Evolutionary conservation across 441 rosid genomes (phyloP).

Genomic region (Populus hybrid): DNA sequence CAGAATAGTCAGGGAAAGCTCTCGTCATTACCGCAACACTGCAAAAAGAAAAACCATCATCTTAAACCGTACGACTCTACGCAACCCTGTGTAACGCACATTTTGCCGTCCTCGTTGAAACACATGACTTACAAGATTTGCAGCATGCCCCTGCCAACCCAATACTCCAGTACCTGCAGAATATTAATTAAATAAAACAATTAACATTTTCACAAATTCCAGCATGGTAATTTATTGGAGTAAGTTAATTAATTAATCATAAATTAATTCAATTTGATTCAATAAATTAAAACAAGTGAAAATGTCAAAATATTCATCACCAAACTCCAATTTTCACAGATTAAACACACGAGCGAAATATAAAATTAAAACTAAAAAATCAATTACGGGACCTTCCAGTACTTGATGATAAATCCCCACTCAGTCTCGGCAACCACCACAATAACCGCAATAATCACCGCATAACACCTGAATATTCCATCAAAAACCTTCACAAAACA

Average conservation of each 20-base stretch:
- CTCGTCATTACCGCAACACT: conserved; percentile 98
- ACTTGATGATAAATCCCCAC: conserved; percentile 72
- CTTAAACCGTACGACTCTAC: neutral
- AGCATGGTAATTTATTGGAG: neutral
- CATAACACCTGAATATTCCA: conserved; percentile 91
- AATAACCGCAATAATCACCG: conserved; percentile 61
- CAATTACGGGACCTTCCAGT: conserved; percentile 53
- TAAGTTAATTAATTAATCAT: too few species aligned
- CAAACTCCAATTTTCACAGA: neutral
- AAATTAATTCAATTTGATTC: neutral
- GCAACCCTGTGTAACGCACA: neutral
- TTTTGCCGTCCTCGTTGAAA: neutral
- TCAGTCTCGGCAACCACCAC: conserved; percentile 87
- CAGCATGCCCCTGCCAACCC: conserved; percentile 98
- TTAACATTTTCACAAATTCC: neutral
- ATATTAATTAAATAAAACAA: neutral
- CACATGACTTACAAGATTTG: conserved; percentile 83
- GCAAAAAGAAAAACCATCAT: conserved; percentile 18
- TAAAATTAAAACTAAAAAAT: neutral
- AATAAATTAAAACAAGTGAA: neutral
- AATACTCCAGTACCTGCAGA: conserved; percentile 79
- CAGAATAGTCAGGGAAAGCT: conserved; percentile 70
- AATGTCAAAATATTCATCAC: neutral
- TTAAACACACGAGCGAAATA: neutral
- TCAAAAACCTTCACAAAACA: conserved; percentile 53